Evolutionary conservation across 306 rosid genomes (phyloP), one percentile per base, ranked within the genome.

Genomic region (Cucurbita ficifolia): DNA sequence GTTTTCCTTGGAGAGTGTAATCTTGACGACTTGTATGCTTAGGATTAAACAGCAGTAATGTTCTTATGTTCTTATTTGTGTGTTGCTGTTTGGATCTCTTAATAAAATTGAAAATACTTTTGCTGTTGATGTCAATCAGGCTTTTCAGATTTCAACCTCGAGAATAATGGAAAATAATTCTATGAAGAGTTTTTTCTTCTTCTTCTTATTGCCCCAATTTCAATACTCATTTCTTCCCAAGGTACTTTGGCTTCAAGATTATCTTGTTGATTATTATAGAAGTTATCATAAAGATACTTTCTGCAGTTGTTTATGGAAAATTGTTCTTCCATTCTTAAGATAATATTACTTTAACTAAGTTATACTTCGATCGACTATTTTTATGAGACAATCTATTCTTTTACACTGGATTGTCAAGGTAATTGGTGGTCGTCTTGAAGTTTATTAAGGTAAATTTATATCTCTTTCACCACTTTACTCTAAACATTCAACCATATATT

Each of bases 1-100:
- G 92, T 89, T 84, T 89, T 85, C 68, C 86, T 81, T 10, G 89
- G 89, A 70, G 96, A 92, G 81, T 92, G 97, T 79, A 82, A 78
- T 76, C 72, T 92, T 22, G 96, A 86, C 79, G 93, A 76, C 42
- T 78, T 77, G 83, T 89, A 81, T 76, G 85, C 76, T 63, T 92
- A 82, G 81, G 33, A 8, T 77, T 43, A 68, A 68, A 68, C 50
- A 6, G 39, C 75, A 50, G n/a, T 36, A 45, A 68, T 45, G 54
- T 45, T 46, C 55, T 29, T 12, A 21, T 29, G 33, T 3, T 29
- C 33, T 29, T 29, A 29, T 29, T 3, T 18, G 38, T 36, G 2
- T 61, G 7, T 21, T 45, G 72, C 72, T 67, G 54, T 45, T 67
- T 45, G 72, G 72, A 45, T 67, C 54, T 45, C 73, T 21, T 46